phyloP scores from a whole-genome alignment of 1,284 basidiomycete genomes.

The Sutorius eximius region DNA sequence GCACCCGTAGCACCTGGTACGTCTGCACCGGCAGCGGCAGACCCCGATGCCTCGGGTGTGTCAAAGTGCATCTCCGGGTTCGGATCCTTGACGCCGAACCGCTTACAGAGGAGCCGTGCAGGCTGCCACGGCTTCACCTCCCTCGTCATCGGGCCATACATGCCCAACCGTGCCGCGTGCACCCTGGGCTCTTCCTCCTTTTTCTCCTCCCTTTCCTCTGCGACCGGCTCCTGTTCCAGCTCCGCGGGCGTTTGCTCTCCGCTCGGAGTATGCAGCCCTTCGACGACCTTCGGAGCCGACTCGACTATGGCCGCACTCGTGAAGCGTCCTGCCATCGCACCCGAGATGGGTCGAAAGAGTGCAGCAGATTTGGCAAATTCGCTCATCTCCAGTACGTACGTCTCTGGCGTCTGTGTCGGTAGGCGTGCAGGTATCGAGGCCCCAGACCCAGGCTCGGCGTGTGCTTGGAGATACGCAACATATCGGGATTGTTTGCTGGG shows the following conservation, averaged over 20 bases:
- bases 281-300: conserved; percentile 61
- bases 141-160: conserved; percentile 86
- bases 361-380: conserved; percentile 87
- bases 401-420: conserved; percentile 60
- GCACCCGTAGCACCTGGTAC: neutral
- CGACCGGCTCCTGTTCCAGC: conserved; percentile 37
- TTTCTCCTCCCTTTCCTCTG: conserved; percentile 45
- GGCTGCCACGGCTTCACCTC: conserved; percentile 79
- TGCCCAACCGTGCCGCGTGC: conserved; percentile 79
- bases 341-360: conserved; percentile 90
- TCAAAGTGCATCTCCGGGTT: conserved; percentile 44
- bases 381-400: conserved; percentile 78
- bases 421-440: conserved; percentile 45
- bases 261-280: conserved; percentile 73
- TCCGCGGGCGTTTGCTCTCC: conserved; percentile 36
- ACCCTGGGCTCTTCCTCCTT: conserved; percentile 71
- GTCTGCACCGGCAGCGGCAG: conserved; percentile 22
- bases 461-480: conserved; percentile 75
- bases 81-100: conserved; percentile 91
- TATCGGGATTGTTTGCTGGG: conserved; percentile 85
- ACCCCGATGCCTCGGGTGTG: conserved; percentile 20
- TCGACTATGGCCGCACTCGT: conserved; percentile 73
- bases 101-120: conserved; percentile 81
- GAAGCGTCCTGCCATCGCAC: conserved; percentile 92
- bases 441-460: conserved; percentile 49